These are phyloP conservation scores for Nakaseomyces sp. DNA, from an alignment of 1,139 yeast species.

Conservation along the genomic window DNA sequence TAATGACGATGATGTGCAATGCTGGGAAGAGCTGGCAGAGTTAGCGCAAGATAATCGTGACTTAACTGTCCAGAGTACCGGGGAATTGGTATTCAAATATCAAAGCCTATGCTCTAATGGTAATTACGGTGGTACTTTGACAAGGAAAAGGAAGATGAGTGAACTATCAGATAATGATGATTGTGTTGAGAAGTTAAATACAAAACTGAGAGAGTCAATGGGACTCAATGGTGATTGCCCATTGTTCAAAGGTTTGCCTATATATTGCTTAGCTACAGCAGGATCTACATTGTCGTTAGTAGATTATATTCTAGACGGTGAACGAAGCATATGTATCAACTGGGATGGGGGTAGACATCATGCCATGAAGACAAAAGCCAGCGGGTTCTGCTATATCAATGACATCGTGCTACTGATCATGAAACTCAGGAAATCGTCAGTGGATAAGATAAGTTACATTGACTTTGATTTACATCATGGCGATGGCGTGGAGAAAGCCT, in stretches of 20 bases:
- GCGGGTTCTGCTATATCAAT: slow-evolving; percentile 70
- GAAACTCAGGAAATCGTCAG: slow-evolving; percentile 37
- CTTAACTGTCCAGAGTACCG: neutral
- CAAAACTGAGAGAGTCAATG: neutral
- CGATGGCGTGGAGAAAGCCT: slow-evolving; percentile 68
- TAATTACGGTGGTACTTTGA: neutral
- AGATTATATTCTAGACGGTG: slow-evolving; percentile 23
- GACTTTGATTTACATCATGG: slow-evolving; percentile 77
- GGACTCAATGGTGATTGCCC: slow-evolving; percentile 50
- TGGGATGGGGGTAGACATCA: slow-evolving; percentile 85
- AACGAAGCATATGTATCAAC: slow-evolving; percentile 42
- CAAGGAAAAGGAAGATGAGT: neutral
- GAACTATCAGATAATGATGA: neutral
- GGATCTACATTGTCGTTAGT: slow-evolving; percentile 55
- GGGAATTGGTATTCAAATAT: neutral
- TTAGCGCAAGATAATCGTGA: slow-evolving; percentile 7
- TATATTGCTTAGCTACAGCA: slow-evolving; percentile 44
- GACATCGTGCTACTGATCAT: slow-evolving; percentile 54
- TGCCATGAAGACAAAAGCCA: slow-evolving; percentile 44
- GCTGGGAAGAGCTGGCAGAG: slow-evolving; percentile 14
- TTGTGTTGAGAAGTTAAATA: neutral
- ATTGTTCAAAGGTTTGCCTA: slow-evolving; percentile 44
- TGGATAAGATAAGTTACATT: slow-evolving; percentile 47
- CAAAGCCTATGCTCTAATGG: neutral
- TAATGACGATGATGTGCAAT: slow-evolving; percentile 11